These are phyloP conservation scores for Aegilops sharonensis DNA, from an alignment of 176 grass and related monocot species.

Conservation along the genomic window DNA sequence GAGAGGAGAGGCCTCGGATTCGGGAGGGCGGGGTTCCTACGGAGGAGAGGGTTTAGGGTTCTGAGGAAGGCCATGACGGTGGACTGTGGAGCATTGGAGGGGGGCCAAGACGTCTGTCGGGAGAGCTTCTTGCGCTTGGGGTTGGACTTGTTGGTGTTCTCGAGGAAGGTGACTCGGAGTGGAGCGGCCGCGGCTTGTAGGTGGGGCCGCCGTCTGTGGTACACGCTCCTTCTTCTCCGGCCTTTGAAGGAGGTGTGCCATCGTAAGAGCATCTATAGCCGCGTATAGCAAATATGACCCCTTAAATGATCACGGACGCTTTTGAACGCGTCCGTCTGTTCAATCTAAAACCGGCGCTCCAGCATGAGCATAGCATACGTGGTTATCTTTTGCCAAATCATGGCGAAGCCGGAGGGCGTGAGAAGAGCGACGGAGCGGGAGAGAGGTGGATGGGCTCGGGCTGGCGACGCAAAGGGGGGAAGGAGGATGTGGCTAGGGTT, in stretches of 20 bases:
- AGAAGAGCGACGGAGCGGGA: too few relatives aligned
- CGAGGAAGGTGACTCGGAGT: background rate
- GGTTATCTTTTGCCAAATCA: too few relatives aligned
- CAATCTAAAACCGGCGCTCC: too few relatives aligned
- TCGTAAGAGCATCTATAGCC: too few relatives aligned
- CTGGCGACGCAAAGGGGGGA: too few relatives aligned
- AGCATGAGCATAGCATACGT: too few relatives aligned
- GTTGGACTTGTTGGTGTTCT: background rate
- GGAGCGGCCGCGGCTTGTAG: background rate
- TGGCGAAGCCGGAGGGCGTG: too few relatives aligned
- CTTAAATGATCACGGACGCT: too few relatives aligned
- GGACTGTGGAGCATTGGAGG: slow-evolving; percentile 16
- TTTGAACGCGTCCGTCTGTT: too few relatives aligned
- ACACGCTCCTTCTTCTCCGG: background rate
- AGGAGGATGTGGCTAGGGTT: too few relatives aligned
- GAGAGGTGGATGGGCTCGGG: too few relatives aligned
- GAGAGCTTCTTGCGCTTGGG: slow-evolving; percentile 26
- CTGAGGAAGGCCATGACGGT: slow-evolving; percentile 61
- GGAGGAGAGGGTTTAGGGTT: slow-evolving; percentile 67
- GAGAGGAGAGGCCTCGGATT: slow-evolving; percentile 23
- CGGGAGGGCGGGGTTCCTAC: slow-evolving; percentile 34
- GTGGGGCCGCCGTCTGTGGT: background rate
- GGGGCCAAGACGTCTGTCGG: background rate
- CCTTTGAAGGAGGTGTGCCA: background rate
- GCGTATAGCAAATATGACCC: too few relatives aligned